Evolutionary conservation across 1,139 yeast genomes (phyloP), one percentile per base, ranked within the genome.

Genomic region (Magnusiomyces sp.): DNA sequence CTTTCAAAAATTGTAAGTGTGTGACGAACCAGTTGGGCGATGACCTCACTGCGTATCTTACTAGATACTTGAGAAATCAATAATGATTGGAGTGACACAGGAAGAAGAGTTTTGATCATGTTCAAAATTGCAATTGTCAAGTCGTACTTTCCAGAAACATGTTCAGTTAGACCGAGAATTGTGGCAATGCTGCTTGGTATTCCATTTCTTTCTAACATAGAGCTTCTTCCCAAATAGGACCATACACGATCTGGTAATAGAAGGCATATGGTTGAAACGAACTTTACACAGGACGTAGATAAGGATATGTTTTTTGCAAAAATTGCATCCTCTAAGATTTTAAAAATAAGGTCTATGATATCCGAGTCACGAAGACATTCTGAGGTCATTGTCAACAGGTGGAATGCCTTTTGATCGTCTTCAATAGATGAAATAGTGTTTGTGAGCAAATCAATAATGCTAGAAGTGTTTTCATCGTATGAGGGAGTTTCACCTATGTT

Each of bases 111-210:
- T 45, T 75, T 74, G 7, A 77, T 75, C 29, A 89, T 67, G 43
- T 76, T 73, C 19, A 83, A 70, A 42, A 86, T 63, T 0, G 81
- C 67, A 11, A 83, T 60, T 0, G 94, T 81, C 58, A 88, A 83
- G 9, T 69, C 70, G 63, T 77, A 89, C 45, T 77, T 76, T 9
- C 90, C 92, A 50, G 71, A 72, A 1, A 83, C 80, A 65, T 82
- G 76, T 65, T 89, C 97, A 29, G 80, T 75, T 2, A 90, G 76
- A 2, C 92, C 90, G 50, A 87, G 71, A 7, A 87, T 72, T 0
- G 75, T 73, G 0, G 80, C 67, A 0, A 82, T 79, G 47, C 80
- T 68, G 0, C 94, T 92, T 48, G 86, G 88, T 56, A 78, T 80
- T 0, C 89, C 88, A 53, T 78, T 76, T 48, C 75, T 74, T 14